Conservation (phyloP, 768 basidiomycete species). For the Trametes villosa region DNA sequence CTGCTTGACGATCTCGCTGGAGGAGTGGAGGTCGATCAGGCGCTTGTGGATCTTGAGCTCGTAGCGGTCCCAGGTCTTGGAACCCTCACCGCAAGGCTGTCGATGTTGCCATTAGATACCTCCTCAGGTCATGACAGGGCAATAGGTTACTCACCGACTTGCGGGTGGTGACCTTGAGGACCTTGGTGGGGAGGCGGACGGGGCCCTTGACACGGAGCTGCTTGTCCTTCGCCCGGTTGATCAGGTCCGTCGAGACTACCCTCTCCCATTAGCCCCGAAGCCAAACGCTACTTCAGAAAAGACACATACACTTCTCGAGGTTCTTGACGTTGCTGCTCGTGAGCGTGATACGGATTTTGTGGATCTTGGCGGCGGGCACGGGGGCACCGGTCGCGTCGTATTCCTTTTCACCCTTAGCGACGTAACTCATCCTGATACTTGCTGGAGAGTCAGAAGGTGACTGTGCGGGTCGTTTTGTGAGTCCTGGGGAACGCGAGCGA, state of each 20-base stretch:
- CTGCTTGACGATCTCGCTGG: conserved; percentile 99
- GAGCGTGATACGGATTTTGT: conserved; percentile 99
- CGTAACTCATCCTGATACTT: conserved; percentile 84
- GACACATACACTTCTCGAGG: conserved; percentile 90
- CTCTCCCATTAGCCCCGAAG: neutral
- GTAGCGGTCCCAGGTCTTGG: conserved; percentile 99
- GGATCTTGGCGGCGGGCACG: conserved; percentile 87
- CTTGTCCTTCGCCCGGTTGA: conserved; percentile 99
- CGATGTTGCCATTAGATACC: neutral
- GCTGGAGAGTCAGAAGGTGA: conserved; percentile 80
- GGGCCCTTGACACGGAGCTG: conserved; percentile 99
- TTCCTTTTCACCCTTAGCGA: conserved; percentile 98
- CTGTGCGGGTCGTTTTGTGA: conserved; percentile 38
- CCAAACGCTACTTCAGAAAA: neutral
- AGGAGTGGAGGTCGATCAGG: conserved; percentile 97
- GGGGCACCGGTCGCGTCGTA: conserved; percentile 92
- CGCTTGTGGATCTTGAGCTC: conserved; percentile 99
- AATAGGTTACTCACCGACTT: conserved; percentile 75
- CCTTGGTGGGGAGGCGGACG: conserved; percentile 98
- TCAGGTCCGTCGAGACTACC: conserved; percentile 93
- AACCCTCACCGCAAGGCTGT: conserved; percentile 99
- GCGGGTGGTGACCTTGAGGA: conserved; percentile 98
- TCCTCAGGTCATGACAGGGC: neutral
- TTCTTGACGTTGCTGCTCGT: conserved; percentile 98
- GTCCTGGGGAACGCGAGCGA: neutral